Conservation (phyloP, 257 asterid species). For the Phtheirospermum japonicum region DNA sequence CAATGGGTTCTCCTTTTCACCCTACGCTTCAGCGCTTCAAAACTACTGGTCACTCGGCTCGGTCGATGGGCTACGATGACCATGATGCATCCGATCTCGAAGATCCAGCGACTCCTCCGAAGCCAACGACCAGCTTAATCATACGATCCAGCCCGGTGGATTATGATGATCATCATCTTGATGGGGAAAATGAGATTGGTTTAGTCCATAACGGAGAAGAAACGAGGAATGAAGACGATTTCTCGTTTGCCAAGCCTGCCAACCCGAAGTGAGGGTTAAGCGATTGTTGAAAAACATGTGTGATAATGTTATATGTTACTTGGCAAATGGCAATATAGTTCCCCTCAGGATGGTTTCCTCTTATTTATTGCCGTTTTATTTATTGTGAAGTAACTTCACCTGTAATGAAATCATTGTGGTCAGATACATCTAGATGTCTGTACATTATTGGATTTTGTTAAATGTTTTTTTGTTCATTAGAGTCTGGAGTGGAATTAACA, state of each 20-base stretch:
- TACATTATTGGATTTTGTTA: background rate
- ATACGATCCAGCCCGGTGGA: slow-evolving; percentile 28
- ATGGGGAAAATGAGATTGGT: slow-evolving; percentile 31
- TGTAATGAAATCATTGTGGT: slow-evolving; percentile 16
- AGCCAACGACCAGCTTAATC: slow-evolving; percentile 43
- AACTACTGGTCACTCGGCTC: slow-evolving; percentile 62
- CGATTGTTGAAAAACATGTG: background rate
- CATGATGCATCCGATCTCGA: slow-evolving; percentile 53
- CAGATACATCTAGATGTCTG: slow-evolving; percentile 22
- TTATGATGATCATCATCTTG: slow-evolving; percentile 31
- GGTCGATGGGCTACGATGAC: slow-evolving; percentile 37
- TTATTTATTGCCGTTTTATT: background rate
- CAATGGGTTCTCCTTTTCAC: slow-evolving; percentile 65
- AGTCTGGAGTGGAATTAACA: too few relatives aligned
- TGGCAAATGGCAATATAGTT: background rate
- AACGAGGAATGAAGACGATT: slow-evolving; percentile 50
- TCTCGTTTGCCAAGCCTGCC: slow-evolving; percentile 62
- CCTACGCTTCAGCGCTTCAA: slow-evolving; percentile 63
- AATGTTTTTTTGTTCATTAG: too few relatives aligned
- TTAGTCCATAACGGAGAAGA: slow-evolving; percentile 22
- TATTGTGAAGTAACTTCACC: slow-evolving; percentile 17
- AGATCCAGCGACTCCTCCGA: slow-evolving; percentile 54
- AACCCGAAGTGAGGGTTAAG: background rate
- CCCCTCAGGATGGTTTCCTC: background rate
- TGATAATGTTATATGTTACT: too few relatives aligned